Evolutionary conservation across 352 stramenopile genomes (phyloP).

Genomic region (Pythium plurisporium): DNA sequence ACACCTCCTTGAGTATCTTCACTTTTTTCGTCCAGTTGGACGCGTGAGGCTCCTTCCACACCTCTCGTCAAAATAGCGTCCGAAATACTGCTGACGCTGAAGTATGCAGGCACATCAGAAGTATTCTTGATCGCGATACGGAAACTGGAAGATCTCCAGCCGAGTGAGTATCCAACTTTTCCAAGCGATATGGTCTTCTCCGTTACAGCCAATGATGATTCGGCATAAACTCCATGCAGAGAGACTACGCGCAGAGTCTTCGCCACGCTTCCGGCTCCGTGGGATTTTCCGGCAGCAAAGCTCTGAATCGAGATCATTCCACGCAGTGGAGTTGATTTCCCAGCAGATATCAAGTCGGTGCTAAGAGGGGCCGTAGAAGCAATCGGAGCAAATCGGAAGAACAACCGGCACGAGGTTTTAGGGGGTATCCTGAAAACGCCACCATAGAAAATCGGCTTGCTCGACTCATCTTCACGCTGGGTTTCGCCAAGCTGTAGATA

Average conservation of each 20-base stretch:
- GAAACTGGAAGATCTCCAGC: constrained; percentile 70
- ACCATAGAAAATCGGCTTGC: constrained; percentile 45
- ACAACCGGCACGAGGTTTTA: constrained; percentile 45
- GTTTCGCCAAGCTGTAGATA: constrained; percentile 8
- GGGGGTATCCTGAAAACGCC: constrained; percentile 38
- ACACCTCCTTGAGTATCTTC: neutral
- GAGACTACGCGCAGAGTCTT: constrained; percentile 68
- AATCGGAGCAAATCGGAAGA: constrained; percentile 68
- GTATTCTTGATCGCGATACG: constrained; percentile 60
- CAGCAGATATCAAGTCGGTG: constrained; percentile 50
- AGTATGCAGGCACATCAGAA: constrained; percentile 56
- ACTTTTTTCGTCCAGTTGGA: neutral
- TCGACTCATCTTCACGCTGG: constrained; percentile 1
- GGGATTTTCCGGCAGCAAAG: constrained; percentile 27
- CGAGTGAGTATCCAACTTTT: constrained; percentile 79
- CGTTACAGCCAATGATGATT: constrained; percentile 49
- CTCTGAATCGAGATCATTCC: constrained; percentile 78
- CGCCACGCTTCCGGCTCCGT: constrained; percentile 17
- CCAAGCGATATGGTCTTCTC: constrained; percentile 58
- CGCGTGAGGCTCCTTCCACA: constrained; percentile 14
- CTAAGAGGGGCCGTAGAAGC: constrained; percentile 45
- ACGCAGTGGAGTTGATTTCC: constrained; percentile 48
- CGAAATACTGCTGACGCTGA: constrained; percentile 56
- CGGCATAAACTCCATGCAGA: constrained; percentile 55
- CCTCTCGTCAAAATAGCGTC: constrained; percentile 46